Evolutionary conservation across 257 asterid species (phyloP), one percentile per base, ranked within the genome.

Genomic region (Osmanthus fragrans): DNA sequence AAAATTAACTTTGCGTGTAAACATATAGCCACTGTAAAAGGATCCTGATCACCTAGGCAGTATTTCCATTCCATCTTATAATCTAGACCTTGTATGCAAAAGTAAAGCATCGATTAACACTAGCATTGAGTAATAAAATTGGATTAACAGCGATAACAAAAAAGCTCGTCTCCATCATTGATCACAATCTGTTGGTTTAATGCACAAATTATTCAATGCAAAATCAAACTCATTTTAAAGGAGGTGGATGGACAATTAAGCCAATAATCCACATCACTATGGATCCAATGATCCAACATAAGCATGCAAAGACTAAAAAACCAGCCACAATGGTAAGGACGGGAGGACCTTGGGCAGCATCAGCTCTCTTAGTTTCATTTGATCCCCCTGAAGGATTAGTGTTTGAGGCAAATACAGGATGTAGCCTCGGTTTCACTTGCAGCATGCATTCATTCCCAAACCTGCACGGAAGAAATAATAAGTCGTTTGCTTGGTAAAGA

Each of bases 251-350:
- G 37, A 88, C 73, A 33, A 91, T 72, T 54, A 89, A 82, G 82
- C 96, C 83, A 19, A 88, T 3, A 42, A 91, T 71, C 96, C 96
- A 86, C 87, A 70, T 71, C 27, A 80, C 71, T 58, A 91, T 18
- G 68, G 92, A 91, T 84, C 91, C 88, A 36, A 92, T 21, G 76
- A 76, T 71, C 91, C 92, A 92, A 78, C 80, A 75, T 68, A 87
- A 56, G 25, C 69, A 51, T 40, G 72, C 40, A 80, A 91, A 83
- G 79, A 91, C 92, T 23, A 89, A 21, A n/a, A 91, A 25, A 49
- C 96, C 97, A 76, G 94, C 97, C 89, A 89, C 80, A 77, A 92
- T 87, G 81, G 96, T 92, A 79, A 88, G 96, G 76, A 92, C 56
- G 12, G 97, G 96, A 60, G 97, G 97, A 36, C 90, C 89, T 39